phyloP scores from a whole-genome alignment of 2,329 filamentous ascomycete genomes.

The Epichloe elymi region DNA sequence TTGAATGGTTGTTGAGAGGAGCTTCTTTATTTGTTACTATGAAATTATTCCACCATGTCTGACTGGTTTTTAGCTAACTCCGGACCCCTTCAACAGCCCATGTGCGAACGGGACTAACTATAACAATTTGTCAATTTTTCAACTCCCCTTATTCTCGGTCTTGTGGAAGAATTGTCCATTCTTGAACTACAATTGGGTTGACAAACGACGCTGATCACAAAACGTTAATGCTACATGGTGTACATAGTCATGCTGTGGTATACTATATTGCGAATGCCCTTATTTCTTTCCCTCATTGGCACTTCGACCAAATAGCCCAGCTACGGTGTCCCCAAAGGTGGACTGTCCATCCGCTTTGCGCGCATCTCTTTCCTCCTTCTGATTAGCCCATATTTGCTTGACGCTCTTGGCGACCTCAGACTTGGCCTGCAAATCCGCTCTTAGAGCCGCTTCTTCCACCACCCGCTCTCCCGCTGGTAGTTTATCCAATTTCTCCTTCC shows the following conservation, averaged over 20 bases:
- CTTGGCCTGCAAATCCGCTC: conserved; percentile 48
- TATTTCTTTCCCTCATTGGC: conserved; percentile 10
- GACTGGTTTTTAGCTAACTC: too few relatives aligned
- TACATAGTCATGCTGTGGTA: background rate
- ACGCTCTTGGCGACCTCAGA: conserved; percentile 44
- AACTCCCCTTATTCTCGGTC: too few relatives aligned
- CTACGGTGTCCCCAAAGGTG: conserved; percentile 18
- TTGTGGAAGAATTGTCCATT: too few relatives aligned
- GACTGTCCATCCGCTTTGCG: conserved; percentile 21
- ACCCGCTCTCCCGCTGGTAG: conserved; percentile 44
- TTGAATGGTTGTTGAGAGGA: background rate
- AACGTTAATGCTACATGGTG: background rate
- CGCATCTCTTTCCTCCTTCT: conserved; percentile 42
- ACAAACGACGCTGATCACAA: background rate
- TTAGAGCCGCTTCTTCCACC: conserved; percentile 50
- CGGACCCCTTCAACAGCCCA: too few relatives aligned
- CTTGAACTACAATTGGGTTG: too few relatives aligned
- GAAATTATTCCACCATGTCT: too few relatives aligned
- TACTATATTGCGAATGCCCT: background rate
- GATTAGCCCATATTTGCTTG: conserved; percentile 38
- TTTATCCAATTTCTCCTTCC: conserved; percentile 43
- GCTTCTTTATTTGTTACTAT: accelerated
- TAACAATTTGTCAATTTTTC: too few relatives aligned
- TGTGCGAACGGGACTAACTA: too few relatives aligned
- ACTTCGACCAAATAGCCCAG: conserved; percentile 16